Percentiles rank a stretch among this genome's conserved stretches.
These are phyloP conservation scores for Myriosclerotinia duriaeana DNA, from an alignment of 2,329 filamentous ascomycete species.

Conservation along the genomic window DNA sequence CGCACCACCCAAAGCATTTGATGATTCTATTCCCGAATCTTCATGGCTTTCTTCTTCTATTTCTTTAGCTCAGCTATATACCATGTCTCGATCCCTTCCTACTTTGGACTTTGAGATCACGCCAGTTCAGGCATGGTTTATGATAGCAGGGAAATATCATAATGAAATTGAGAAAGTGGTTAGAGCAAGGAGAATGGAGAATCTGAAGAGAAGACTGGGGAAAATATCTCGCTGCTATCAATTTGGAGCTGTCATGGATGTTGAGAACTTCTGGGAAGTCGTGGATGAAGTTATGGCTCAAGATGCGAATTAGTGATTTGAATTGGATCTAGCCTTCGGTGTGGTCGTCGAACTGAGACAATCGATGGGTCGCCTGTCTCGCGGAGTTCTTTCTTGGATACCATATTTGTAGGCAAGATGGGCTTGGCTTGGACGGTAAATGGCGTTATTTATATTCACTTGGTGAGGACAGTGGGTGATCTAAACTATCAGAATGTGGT, in stretches of 20 bases:
- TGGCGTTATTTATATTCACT: background rate
- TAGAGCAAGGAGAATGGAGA: slow-evolving; percentile 20
- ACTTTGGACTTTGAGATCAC: slow-evolving; percentile 37
- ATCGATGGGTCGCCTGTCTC: too few species aligned
- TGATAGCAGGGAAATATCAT: slow-evolving; percentile 28
- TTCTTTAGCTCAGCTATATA: slow-evolving; percentile 27
- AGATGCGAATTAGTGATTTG: background rate
- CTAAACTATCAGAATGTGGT: background rate
- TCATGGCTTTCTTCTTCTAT: slow-evolving; percentile 25
- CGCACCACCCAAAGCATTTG: slow-evolving; percentile 28
- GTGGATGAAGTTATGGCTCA: slow-evolving; percentile 27
- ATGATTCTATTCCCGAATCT: background rate
- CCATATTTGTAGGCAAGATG: background rate
- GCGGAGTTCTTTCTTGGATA: background rate
- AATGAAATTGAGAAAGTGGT: slow-evolving; percentile 22
- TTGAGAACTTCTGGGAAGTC: slow-evolving; percentile 33
- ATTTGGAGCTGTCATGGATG: slow-evolving; percentile 38
- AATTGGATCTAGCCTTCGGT: background rate
- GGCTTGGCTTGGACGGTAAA: background rate
- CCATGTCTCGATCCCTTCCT: slow-evolving; percentile 30
- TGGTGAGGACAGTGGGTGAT: too few species aligned
- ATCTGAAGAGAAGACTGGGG: slow-evolving; percentile 31
- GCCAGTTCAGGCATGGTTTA: slow-evolving; percentile 40
- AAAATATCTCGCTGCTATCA: slow-evolving; percentile 32
- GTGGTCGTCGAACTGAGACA: background rate